A percentile compares a stretch with the other conserved stretches of the same genome.
Evolutionary conservation across 257 asterid genomes (phyloP).

Genomic region (Anisodus tanguticus): DNA sequence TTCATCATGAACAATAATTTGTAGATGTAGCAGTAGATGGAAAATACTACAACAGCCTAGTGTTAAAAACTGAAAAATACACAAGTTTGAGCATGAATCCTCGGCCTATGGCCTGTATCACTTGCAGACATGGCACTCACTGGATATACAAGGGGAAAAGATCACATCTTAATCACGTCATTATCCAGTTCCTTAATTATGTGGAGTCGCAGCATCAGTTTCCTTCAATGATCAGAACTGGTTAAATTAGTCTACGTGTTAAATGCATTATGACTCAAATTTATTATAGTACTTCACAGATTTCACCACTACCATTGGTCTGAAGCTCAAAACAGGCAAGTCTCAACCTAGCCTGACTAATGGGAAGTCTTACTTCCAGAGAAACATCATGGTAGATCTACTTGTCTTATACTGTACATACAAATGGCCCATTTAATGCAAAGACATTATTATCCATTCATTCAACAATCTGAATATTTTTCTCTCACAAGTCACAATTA

Average conservation of each 20-base stretch:
- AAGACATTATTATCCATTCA: background rate
- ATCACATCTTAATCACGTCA: background rate
- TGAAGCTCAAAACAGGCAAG: background rate
- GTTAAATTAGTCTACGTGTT: background rate
- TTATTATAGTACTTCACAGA: background rate
- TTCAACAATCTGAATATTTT: no score
- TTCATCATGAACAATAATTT: background rate
- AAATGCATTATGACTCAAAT: conserved; percentile 11
- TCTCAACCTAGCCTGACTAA: background rate
- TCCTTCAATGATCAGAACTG: background rate
- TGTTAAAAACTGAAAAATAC: background rate
- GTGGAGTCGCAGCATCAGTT: background rate
- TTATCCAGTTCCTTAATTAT: background rate
- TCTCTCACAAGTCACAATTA: no score
- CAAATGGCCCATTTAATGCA: background rate
- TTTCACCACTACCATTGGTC: background rate
- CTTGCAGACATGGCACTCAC: background rate
- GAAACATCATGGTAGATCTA: background rate
- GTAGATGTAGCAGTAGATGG: background rate
- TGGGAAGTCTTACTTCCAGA: conserved; percentile 5
- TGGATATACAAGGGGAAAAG: background rate
- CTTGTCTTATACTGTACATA: background rate
- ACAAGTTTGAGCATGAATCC: background rate
- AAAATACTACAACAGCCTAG: background rate
- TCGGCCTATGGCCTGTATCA: background rate